These are phyloP conservation scores for Cutaneotrichosporon dermatis DNA, from an alignment of 1,284 basidiomycete genomes.

Conservation along the genomic window DNA sequence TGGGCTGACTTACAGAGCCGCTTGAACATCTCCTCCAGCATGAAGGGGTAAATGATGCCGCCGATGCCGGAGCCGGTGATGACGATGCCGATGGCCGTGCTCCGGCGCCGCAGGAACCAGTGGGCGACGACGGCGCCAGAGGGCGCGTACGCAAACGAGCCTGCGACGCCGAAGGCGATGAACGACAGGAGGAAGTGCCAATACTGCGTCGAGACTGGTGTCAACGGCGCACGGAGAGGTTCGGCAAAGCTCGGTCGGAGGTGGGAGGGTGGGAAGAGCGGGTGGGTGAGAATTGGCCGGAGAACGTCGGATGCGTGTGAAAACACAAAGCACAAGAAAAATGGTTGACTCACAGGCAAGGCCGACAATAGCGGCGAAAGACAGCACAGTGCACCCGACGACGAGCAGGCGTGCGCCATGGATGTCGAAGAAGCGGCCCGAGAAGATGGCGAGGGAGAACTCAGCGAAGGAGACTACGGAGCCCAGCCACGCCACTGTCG, in stretches of 20 bases:
- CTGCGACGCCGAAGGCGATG: slow-evolving; percentile 35
- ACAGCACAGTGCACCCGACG: slow-evolving; percentile 23
- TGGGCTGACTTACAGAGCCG: slow-evolving; percentile 8
- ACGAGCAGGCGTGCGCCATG: slow-evolving; percentile 26
- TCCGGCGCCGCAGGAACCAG: slow-evolving; percentile 42
- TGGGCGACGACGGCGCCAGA: slow-evolving; percentile 42
- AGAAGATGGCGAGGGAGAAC: slow-evolving; percentile 18
- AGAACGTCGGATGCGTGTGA: no score
- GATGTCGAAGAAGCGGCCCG: slow-evolving; percentile 28
- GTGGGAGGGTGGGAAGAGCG: no score
- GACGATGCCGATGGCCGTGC: slow-evolving; percentile 43
- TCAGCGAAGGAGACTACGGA: slow-evolving; percentile 16
- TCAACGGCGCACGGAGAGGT: background rate
- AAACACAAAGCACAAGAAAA: no score
- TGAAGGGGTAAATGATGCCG: slow-evolving; percentile 44
- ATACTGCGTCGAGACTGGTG: slow-evolving; percentile 36
- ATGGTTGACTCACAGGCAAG: slow-evolving; percentile 13
- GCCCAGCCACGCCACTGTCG: slow-evolving; percentile 21
- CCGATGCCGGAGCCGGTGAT: slow-evolving; percentile 41
- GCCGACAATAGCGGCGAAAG: slow-evolving; percentile 31
- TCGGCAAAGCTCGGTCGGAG: no score
- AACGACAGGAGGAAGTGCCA: slow-evolving; percentile 46
- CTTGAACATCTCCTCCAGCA: slow-evolving; percentile 35
- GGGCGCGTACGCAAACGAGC: slow-evolving; percentile 39
- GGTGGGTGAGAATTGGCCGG: no score